Evolutionary conservation across 441 rosid genomes (phyloP).

Genomic region (Populus hybrid): DNA sequence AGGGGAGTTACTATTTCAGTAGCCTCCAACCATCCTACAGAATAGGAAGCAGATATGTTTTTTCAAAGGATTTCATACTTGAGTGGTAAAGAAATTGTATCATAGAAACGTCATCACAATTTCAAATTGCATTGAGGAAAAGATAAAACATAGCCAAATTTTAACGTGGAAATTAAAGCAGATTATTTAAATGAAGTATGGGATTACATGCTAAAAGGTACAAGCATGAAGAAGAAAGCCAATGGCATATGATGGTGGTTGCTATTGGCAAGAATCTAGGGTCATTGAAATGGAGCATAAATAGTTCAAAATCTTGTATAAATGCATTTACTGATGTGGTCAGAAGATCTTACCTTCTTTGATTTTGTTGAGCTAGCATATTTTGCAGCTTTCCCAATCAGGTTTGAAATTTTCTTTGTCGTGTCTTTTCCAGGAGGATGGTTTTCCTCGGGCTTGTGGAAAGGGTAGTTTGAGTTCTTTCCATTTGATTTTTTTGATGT

Average conservation of each 20-base stretch:
- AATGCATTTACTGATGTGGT: neutral
- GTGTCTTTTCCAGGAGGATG: slow-evolving; percentile 92
- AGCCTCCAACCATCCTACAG: neutral
- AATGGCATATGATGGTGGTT: neutral
- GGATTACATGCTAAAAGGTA: neutral
- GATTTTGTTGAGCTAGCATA: slow-evolving; percentile 84
- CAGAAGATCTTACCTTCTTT: slow-evolving; percentile 61
- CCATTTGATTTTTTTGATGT: slow-evolving; percentile 65
- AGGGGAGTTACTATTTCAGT: neutral
- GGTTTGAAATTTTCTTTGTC: slow-evolving; percentile 77
- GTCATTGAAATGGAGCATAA: too few relatives aligned
- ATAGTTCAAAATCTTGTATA: neutral
- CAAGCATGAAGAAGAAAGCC: neutral
- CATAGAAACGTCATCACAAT: neutral
- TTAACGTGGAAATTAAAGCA: neutral
- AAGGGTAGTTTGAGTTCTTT: slow-evolving; percentile 65
- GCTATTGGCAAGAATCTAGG: neutral
- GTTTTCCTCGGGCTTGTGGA: slow-evolving; percentile 95
- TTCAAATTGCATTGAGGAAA: neutral
- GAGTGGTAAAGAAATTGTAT: neutral
- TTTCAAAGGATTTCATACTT: neutral
- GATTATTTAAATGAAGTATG: neutral
- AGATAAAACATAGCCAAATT: neutral
- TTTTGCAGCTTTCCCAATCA: slow-evolving; percentile 84
- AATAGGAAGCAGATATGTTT: neutral